Conservation (phyloP, 805 yeast species). For the Middelhovenomyces tepae region DNA sequence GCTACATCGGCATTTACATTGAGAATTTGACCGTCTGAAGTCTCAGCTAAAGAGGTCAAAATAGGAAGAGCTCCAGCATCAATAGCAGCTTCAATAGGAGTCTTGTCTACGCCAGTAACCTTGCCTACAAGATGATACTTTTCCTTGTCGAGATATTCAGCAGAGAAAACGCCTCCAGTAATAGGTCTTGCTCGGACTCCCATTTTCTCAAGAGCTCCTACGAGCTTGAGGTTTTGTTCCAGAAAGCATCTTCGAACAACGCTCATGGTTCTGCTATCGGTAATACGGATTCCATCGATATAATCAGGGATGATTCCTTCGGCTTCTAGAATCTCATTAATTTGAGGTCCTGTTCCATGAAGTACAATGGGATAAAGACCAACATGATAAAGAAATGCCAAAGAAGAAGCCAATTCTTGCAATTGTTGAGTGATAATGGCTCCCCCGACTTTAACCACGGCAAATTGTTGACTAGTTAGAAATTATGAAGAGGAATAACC, state of each 20-base stretch:
- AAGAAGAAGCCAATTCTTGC: slow-evolving; percentile 87
- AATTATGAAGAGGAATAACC: too few relatives aligned
- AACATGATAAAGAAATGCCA: slow-evolving; percentile 93
- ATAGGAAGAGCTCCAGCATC: slow-evolving; percentile 96
- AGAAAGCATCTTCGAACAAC: slow-evolving; percentile 93
- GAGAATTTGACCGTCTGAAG: slow-evolving; percentile 90
- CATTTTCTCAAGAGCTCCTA: slow-evolving; percentile 89
- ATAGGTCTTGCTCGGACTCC: slow-evolving; percentile 99
- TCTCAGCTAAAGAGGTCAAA: slow-evolving; percentile 92
- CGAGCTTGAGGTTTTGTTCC: slow-evolving; percentile 90
- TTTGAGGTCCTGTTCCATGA: slow-evolving; percentile 99
- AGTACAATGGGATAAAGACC: slow-evolving; percentile 94
- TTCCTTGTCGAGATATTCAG: slow-evolving; percentile 81
- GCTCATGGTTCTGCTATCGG: slow-evolving; percentile 89
- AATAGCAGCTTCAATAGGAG: slow-evolving; percentile 87
- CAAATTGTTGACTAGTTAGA: slow-evolving; percentile 79
- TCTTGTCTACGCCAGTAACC: slow-evolving; percentile 76
- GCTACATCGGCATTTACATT: slow-evolving; percentile 99
- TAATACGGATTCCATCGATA: slow-evolving; percentile 92
- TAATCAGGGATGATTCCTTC: slow-evolving; percentile 95
- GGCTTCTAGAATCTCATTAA: slow-evolving; percentile 83
- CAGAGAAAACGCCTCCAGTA: slow-evolving; percentile 94
- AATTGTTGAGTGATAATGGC: slow-evolving; percentile 95
- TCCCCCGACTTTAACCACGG: slow-evolving; percentile 98
- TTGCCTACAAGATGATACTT: slow-evolving; percentile 91